Evolutionary conservation across 352 stramenopile genomes (phyloP), one percentile per base, ranked within the genome.

Genomic region (Elongisporangium prolatum): DNA sequence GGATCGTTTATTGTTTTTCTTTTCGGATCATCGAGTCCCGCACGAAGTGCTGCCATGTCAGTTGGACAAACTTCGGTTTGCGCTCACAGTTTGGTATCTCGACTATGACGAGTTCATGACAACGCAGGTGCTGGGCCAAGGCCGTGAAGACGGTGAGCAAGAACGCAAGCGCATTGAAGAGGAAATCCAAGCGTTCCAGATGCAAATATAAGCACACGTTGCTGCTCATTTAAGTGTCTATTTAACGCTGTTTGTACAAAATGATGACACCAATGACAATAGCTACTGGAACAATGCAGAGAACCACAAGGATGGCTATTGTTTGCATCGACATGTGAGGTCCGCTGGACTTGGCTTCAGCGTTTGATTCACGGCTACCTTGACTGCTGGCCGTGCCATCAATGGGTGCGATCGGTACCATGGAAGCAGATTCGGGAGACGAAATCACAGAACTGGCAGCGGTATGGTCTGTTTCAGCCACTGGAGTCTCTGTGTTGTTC

Each of bases 61-160:
- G 13, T 25, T 48, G 16, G 17, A 50, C 13, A 20, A 44, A 18
- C 52, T 68, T 59, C 72, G 74, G 5, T 86, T 77, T 44, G 76
- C 74, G 48, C 44, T 86, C n/a, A 86, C 76, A 7, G 59, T 84
- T n/a, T 86, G 76, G 76, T 84, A 79, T 56, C 63, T 85, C 50
- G 75, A 83, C 54, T 79, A 80, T 59, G 71, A 83, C 56, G 75
- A 83, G 56, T 82, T 78, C 57, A 75, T 78, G 60, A 61, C 59
- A 22, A 64, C 73, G 14, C 72, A 81, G 28, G 56, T 78, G 16
- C 77, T 80, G 56, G 60, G 64, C 2, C 17, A 56, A 3, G 54
- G 61, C 13, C 22, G 48, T 6, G 21, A 57, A 14, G 52, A 67
- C 18, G 16, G 20, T 17, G 11, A 48, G 1, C 50, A 60, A 13